These are phyloP conservation scores for Priceomyces fermenticarens DNA, from an alignment of 805 yeast genomes.

Conservation along the genomic window DNA sequence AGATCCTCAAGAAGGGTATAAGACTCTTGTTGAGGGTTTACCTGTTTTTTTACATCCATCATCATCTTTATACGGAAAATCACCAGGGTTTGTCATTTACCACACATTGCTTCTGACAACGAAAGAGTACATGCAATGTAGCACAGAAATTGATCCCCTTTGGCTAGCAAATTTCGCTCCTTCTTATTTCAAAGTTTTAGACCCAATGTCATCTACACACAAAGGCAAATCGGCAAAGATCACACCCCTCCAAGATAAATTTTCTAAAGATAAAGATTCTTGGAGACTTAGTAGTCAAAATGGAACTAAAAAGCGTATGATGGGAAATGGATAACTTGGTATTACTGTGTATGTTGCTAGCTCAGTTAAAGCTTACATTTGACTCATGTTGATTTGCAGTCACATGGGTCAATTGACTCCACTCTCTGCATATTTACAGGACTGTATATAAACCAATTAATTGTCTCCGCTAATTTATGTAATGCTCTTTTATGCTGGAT, in stretches of 20 bases:
- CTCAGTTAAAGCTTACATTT: no score
- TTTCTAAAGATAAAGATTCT: conserved; percentile 57
- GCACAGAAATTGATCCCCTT: conserved; percentile 73
- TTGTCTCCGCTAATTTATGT: no score
- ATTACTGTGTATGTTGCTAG: no score
- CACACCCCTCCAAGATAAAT: conserved; percentile 66
- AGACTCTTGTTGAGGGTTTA: conserved; percentile 63
- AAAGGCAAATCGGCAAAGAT: conserved; percentile 61
- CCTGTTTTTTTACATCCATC: conserved; percentile 87
- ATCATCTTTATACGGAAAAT: conserved; percentile 58
- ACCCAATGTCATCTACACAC: conserved; percentile 46
- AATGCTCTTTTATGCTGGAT: no score
- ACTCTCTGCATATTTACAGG: no score
- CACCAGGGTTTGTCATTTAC: conserved; percentile 77
- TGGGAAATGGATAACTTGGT: conserved; percentile 6
- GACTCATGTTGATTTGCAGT: no score
- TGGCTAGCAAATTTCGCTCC: conserved; percentile 77
- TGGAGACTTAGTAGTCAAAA: conserved; percentile 68
- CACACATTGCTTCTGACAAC: conserved; percentile 80
- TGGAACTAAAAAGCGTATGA: conserved; percentile 16
- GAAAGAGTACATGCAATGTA: conserved; percentile 89
- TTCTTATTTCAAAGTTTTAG: conserved; percentile 65
- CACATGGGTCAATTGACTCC: no score
- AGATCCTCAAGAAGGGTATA: conserved; percentile 53
- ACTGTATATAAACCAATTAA: no score